phyloP scores from a whole-genome alignment of 75 land plant genomes.

The Azolla pinnata region DNA sequence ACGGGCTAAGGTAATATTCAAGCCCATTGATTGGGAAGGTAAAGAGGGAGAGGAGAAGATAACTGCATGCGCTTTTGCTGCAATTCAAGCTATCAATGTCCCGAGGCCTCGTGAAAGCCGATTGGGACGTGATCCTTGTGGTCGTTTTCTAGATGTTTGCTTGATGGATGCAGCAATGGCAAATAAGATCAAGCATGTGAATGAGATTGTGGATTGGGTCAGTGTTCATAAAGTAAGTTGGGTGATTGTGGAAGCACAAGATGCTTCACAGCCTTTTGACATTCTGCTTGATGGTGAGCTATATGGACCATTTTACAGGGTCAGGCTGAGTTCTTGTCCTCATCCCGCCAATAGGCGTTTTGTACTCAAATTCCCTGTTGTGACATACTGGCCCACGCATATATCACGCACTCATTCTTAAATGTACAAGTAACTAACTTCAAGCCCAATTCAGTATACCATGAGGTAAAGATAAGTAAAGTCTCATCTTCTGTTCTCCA shows the following conservation, averaged over 20 bases:
- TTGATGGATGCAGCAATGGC: slow-evolving; percentile 1
- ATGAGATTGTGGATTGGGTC: neutral
- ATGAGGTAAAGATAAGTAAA: no score
- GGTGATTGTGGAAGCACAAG: slow-evolving; percentile 7
- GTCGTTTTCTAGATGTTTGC: slow-evolving; percentile 6
- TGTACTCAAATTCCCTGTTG: slow-evolving; percentile 7
- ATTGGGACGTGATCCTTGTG: slow-evolving; percentile 8
- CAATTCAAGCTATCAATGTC: slow-evolving; percentile 8
- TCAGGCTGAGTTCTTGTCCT: slow-evolving; percentile 8
- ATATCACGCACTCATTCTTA: slow-evolving; percentile 6
- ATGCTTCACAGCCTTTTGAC: slow-evolving; percentile 5
- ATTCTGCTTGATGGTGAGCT: slow-evolving; percentile 11
- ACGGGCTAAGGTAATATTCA: neutral
- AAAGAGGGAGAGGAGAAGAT: neutral
- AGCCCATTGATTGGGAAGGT: slow-evolving; percentile 10
- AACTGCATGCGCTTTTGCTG: neutral
- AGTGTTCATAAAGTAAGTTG: neutral
- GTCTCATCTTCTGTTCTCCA: no score
- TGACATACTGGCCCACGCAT: slow-evolving; percentile 15
- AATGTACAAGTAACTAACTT: no score
- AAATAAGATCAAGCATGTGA: neutral
- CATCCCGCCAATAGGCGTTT: slow-evolving; percentile 3
- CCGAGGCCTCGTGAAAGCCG: slow-evolving; percentile 10
- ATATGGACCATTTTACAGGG: slow-evolving; percentile 11
- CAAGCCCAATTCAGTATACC: no score